These are phyloP conservation scores for Colletotrichum camelliae DNA, from an alignment of 2,329 filamentous ascomycete species.

Conservation along the genomic window DNA sequence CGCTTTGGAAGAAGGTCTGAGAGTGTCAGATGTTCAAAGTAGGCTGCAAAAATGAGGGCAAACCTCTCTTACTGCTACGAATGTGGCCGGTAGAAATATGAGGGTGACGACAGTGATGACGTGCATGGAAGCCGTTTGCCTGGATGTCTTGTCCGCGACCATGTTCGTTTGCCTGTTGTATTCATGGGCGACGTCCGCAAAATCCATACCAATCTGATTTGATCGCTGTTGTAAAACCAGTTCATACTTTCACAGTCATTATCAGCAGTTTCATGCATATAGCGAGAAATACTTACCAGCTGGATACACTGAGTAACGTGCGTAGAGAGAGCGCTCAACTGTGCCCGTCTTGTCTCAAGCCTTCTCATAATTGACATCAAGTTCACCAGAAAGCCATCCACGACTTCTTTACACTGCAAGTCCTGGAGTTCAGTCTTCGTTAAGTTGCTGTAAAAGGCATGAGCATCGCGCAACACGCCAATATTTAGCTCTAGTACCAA, in stretches of 20 bases:
- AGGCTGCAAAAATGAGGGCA: neutral
- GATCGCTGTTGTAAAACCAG: neutral
- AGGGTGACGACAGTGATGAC: neutral
- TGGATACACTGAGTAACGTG: too few relatives aligned
- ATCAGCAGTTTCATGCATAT: too few relatives aligned
- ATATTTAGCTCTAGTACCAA: too few relatives aligned
- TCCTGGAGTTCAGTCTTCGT: too few relatives aligned
- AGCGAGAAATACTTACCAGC: too few relatives aligned
- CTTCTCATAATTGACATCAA: too few relatives aligned
- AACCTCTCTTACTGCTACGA: slow-evolving; percentile 3
- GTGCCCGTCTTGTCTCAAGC: too few relatives aligned
- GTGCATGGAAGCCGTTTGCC: neutral
- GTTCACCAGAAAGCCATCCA: too few relatives aligned
- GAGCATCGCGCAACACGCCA: too few relatives aligned
- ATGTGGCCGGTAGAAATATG: neutral
- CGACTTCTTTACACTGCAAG: too few relatives aligned
- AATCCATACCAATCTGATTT: neutral
- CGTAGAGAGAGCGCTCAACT: too few relatives aligned
- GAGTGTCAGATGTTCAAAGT: neutral
- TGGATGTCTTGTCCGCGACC: neutral
- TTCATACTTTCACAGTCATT: neutral
- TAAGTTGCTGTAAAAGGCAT: too few relatives aligned
- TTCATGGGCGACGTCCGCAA: neutral
- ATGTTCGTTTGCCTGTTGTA: neutral
- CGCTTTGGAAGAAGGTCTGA: slow-evolving; percentile 1